These are phyloP conservation scores for Diutina scorzettiae DNA, from an alignment of 1,139 yeast genomes.

Conservation along the genomic window DNA sequence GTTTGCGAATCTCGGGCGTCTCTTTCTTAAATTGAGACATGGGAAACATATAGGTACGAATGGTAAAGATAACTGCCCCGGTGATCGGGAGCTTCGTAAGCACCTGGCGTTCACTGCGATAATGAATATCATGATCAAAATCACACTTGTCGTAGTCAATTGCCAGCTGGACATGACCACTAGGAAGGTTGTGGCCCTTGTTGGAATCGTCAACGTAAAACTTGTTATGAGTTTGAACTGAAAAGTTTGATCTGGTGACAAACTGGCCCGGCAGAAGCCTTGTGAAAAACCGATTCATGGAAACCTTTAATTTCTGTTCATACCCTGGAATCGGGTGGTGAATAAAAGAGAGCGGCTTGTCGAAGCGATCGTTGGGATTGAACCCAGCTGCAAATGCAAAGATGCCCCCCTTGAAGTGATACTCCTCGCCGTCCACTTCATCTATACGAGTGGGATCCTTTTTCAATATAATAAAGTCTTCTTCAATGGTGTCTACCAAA, in stretches of 20 bases:
- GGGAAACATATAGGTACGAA: constrained; percentile 59
- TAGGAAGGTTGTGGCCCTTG: constrained; percentile 31
- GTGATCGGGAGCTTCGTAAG: constrained; percentile 47
- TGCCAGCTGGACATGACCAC: constrained; percentile 14
- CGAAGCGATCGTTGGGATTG: constrained; percentile 45
- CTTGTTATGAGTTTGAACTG: constrained; percentile 43
- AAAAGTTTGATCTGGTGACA: constrained; percentile 51
- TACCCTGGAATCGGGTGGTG: constrained; percentile 60
- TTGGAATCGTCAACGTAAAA: constrained; percentile 40
- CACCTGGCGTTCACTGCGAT: constrained; percentile 52
- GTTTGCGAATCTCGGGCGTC: constrained; percentile 29
- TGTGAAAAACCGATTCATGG: constrained; percentile 53
- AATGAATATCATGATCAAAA: constrained; percentile 39
- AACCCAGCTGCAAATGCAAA: constrained; percentile 72
- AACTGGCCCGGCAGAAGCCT: constrained; percentile 39
- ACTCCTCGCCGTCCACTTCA: constrained; percentile 40
- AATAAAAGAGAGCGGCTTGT: constrained; percentile 39
- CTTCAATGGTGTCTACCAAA: constrained; percentile 45
- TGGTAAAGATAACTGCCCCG: constrained; percentile 43
- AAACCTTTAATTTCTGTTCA: constrained; percentile 35
- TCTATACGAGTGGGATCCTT: constrained; percentile 31
- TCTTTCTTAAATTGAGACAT: constrained; percentile 40
- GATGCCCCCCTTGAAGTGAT: constrained; percentile 50
- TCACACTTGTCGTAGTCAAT: constrained; percentile 35
- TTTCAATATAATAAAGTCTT: constrained; percentile 50